A percentile compares a stretch with the other conserved stretches of the same genome.
Conservation (phyloP, 352 stramenopile species). For the Phytophthora tubulina region DNA sequence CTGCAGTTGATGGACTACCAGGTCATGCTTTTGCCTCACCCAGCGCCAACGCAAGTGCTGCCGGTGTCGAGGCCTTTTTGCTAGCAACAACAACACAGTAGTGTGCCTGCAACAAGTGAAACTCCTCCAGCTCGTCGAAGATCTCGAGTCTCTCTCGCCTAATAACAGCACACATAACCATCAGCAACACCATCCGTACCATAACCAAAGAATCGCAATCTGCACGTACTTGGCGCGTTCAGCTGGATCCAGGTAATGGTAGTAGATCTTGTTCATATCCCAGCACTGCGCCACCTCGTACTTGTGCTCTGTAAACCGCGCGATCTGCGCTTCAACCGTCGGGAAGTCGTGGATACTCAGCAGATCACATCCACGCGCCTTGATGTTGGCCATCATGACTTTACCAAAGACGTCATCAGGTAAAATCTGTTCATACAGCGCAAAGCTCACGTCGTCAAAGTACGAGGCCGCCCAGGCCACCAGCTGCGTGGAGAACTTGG, state of each 20-base stretch:
- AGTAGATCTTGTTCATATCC: conserved; percentile 95
- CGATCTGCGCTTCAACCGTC: conserved; percentile 76
- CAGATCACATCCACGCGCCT: conserved; percentile 89
- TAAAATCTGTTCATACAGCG: conserved; percentile 93
- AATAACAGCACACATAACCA: conserved; percentile 4
- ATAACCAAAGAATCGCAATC: neutral
- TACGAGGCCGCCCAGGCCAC: conserved; percentile 72
- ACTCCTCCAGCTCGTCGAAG: conserved; percentile 95
- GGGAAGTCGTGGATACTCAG: conserved; percentile 87
- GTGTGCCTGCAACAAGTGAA: conserved; percentile 91
- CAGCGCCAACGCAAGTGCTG: conserved; percentile 49
- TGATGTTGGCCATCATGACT: conserved; percentile 94
- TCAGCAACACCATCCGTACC: neutral
- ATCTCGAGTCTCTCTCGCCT: conserved; percentile 90
- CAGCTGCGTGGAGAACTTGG: conserved; percentile 77
- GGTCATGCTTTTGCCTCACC: conserved; percentile 25
- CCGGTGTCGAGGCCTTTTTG: conserved; percentile 42
- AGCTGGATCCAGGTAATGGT: conserved; percentile 78
- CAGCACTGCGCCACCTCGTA: conserved; percentile 83
- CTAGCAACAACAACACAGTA: conserved; percentile 91
- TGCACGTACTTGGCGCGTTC: conserved; percentile 73
- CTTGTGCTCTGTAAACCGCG: conserved; percentile 72
- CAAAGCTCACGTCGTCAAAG: conserved; percentile 84
- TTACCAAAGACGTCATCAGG: conserved; percentile 90
- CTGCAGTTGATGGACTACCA: neutral